Base-by-base conservation (phyloP, 306 rosid genomes). In the Mimosa bimucronata region DNA sequence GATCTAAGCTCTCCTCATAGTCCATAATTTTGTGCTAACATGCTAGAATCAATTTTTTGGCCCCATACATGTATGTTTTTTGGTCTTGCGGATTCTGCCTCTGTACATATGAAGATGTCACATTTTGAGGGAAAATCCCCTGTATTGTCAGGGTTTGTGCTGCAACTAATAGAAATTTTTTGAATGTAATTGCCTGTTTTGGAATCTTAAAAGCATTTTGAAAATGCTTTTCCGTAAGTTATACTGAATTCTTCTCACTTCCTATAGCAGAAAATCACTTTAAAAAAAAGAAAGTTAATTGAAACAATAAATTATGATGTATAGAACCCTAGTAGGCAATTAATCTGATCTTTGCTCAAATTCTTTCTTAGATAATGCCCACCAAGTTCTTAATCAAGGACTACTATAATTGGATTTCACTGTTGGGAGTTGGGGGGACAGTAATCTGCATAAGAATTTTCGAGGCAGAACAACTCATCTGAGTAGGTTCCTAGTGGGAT, bases 31-130 rank as follows among this genome's bases (percentile, higher is more conserved):
- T 66, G 65, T 78, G 65, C 76, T 57, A 52, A 34, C 77, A 48
- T 58, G 60, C 12, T 66, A 78, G 73, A 67, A 73, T 79, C 73
- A 16, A 45, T 30, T 26, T 62, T 76, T 81, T 78, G 30, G 50
- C 18, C 66, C 65, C 57, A 7, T 23, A 69, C 44, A 64, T 50
- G 66, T 42, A 7, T 52, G n/a, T 0, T 52, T 53, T 8, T 21
- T 53, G n/a, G n/a, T 57, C 40, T 38, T 79, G 1, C 26, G 40
- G 82, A 65, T 55, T 66, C 79, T 52, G 73, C 58, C 30, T 37
- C 2, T 71, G 76, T 80, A 82, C 69, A 87, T 41, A 76, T 71
- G 48, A 77, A 67, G 34, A 61, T n/a, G 14, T 37, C 28, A 48
- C 40, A 37, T 58, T 23, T 30, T 42, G 66, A 16, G 23, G 25